These are phyloP conservation scores for Colletotrichum cereale DNA, from an alignment of 2,329 filamentous ascomycete genomes.

Conservation along the genomic window DNA sequence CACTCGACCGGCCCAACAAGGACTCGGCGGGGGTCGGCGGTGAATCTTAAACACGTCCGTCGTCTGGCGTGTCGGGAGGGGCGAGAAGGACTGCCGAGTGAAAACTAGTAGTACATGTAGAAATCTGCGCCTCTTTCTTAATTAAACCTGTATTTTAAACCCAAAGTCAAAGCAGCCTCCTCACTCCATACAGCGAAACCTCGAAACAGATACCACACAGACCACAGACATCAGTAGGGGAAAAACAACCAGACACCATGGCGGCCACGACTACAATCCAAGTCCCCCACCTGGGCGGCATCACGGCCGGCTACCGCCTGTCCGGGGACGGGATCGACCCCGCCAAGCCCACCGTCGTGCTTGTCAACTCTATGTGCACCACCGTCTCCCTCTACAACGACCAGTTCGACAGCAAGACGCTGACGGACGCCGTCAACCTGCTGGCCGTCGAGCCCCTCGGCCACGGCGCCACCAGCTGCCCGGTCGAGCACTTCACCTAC, in stretches of 20 bases:
- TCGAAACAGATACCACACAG: neutral
- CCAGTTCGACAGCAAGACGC: conserved; percentile 56
- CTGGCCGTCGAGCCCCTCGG: conserved; percentile 66
- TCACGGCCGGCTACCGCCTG: conserved; percentile 59
- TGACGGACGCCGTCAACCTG: conserved; percentile 60
- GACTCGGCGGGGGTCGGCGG: conserved; percentile 19
- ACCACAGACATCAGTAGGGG: neutral
- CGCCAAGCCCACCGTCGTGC: conserved; percentile 63
- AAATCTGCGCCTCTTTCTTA: conserved; percentile 19
- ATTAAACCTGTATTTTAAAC: conserved; percentile 4
- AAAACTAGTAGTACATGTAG: conserved; percentile 12
- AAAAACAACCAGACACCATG: conserved; percentile 43
- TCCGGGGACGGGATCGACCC: conserved; percentile 59
- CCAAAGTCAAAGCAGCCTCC: conserved; percentile 2
- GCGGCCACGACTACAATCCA: conserved; percentile 56
- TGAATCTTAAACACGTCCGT: neutral
- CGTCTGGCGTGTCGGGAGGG: conserved; percentile 26
- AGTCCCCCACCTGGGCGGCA: conserved; percentile 63
- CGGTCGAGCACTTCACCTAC: conserved; percentile 64
- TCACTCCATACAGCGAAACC: neutral
- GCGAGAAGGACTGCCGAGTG: neutral
- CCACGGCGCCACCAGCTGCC: conserved; percentile 60
- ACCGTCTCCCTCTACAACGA: conserved; percentile 59
- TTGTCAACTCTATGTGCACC: conserved; percentile 66
- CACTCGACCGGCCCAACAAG: conserved; percentile 1